Evolutionary conservation across 2,329 filamentous ascomycete species (phyloP).

Genomic region (Arthrobotrys conoides): DNA sequence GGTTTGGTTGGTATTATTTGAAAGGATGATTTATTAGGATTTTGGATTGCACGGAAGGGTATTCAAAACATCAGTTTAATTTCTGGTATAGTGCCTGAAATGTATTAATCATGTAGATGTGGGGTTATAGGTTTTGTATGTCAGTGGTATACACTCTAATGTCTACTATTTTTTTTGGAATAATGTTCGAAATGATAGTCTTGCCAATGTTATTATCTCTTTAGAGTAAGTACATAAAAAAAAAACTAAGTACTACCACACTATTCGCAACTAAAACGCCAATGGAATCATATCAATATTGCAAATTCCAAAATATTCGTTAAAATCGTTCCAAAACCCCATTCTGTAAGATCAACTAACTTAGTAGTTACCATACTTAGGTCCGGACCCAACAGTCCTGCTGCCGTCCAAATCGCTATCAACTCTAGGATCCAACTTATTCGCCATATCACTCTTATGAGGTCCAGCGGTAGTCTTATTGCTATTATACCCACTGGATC

Average conservation of each 20-base stretch:
- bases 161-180: no score
- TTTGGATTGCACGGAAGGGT: no score
- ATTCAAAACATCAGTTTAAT: no score
- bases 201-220: conserved; percentile 12
- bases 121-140: no score
- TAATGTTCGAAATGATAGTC: neutral
- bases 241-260: conserved; percentile 1
- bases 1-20: no score
- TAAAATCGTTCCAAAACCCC: neutral
- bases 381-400: conserved; percentile 63
- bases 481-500: conserved; percentile 20
- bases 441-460: conserved; percentile 65
- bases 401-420: conserved; percentile 63
- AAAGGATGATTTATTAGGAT: no score
- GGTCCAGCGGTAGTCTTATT: conserved; percentile 66
- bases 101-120: no score
- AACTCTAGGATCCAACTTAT: conserved; percentile 65
- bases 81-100: no score
- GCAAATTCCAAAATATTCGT: conserved; percentile 2
- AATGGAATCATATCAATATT: neutral
- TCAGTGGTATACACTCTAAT: no score
- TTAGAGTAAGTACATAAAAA: conserved; percentile 44
- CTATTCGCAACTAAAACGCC: conserved; percentile 20
- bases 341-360: neutral
- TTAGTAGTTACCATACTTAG: conserved; percentile 43